Base-by-base conservation (phyloP, 768 basidiomycete genomes). In the Ramaria rubella region DNA sequence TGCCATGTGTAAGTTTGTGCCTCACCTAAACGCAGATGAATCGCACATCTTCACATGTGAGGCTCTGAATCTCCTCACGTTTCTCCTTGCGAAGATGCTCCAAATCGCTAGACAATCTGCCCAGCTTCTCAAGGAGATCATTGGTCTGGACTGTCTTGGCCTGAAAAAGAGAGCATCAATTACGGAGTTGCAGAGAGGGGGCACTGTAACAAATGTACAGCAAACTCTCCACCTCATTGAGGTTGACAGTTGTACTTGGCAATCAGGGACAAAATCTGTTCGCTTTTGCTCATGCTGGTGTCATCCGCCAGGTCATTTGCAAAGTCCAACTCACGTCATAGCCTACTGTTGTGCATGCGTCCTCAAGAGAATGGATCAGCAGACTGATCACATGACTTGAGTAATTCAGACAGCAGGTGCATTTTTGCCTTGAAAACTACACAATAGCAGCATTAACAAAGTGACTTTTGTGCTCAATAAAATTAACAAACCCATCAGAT, bases 261-360 rank as follows among this genome's bases (percentile, higher is more conserved):
- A 71, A 98, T 79, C 60, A 99, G 81, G 58, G 75, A 73, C 2
- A 94, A 92, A 19, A 96, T 90, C 68, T 98, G 95, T 1, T 90
- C 87, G 70, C 85, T 93, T 79, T 95, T 97, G 57, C 87, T 85
- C 23, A 94, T 81, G 12, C 88, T 79, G 0, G 90, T 82, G 66
- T 99, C 96, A 62, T 97, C 94, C 1, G 94, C 94, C n/a, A 95
- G 87, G 72, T 99, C 96, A 64, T 96, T 95, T 5, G 96, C 93
- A 66, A 96, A 98, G 64, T 80, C 81, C 56, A 98, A 77, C 65
- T 99, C 96, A 30, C 96, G 86, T 60, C 89, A 89, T 33, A 97
- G 66, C 9, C 96, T 84, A 60, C n/a, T n/a, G n/a, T n/a, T n/a
- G n/a, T n/a, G n/a, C n/a, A n/a, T n/a, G n/a, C n/a, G n/a, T n/a